A percentile compares a stretch with the other conserved stretches of the same genome.
Conservation (phyloP, 129 eudicot genomes). For the Oenanthe sinensis region DNA sequence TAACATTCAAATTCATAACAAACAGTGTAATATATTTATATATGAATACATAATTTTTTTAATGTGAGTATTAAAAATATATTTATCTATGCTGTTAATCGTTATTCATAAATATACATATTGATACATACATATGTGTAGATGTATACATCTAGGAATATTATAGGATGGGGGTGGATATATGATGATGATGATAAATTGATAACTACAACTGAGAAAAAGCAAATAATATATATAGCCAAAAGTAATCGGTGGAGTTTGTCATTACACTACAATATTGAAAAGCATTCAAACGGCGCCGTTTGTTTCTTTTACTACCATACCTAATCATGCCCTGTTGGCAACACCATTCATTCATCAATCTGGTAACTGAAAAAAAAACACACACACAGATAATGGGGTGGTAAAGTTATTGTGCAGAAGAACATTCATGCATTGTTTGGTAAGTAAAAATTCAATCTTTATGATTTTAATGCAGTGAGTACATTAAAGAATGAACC, state of each 20-base stretch:
- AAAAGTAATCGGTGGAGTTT: background rate
- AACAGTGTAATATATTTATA: too few relatives aligned
- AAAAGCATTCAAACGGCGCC: slow-evolving; percentile 2
- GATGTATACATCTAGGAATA: too few relatives aligned
- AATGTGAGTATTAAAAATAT: too few relatives aligned
- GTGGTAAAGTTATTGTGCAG: background rate
- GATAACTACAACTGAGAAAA: slow-evolving; percentile 2
- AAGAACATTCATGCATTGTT: background rate
- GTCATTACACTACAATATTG: background rate
- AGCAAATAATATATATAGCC: background rate
- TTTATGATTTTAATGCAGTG: background rate
- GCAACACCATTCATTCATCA: background rate
- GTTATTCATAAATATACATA: too few relatives aligned
- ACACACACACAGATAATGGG: background rate
- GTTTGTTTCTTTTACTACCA: background rate
- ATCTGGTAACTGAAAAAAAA: background rate
- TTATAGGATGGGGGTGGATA: too few relatives aligned
- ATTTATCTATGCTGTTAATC: too few relatives aligned
- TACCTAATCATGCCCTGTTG: background rate
- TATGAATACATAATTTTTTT: too few relatives aligned
- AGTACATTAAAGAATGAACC: background rate
- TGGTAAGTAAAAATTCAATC: slow-evolving; percentile 1
- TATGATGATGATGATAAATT: background rate
- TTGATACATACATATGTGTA: too few relatives aligned
- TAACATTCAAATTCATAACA: too few relatives aligned